Evolutionary conservation across 2,329 filamentous ascomycete species (phyloP), one percentile per base, ranked within the genome.

Genomic region (Diaporthe longicolla): DNA sequence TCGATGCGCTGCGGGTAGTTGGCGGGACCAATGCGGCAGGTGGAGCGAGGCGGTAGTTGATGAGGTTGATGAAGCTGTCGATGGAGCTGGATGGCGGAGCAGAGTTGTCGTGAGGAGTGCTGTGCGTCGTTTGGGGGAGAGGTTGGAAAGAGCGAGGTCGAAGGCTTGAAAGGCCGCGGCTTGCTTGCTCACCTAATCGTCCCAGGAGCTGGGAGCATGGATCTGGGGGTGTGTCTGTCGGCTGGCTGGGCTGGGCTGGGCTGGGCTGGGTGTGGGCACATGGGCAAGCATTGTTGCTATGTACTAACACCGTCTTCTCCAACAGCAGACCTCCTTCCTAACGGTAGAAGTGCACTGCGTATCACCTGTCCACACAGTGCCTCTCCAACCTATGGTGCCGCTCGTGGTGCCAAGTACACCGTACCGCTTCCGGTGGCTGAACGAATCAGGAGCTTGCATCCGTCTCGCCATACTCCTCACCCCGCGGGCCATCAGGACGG

Each of bases 111-210:
- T 45, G 50, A 54, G 40, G 50, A 57, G 63, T 26, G 65, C 45
- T 35, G 70, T 74, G 70, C 37, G 45, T 63, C 63, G 68, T 55
- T 58, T 57, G 48, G 52, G 70, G 50, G 50, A 48, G 50, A 65
- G 37, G 45, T 37, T 71, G 50, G 61, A 61, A 54, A 71, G 54
- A 63, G 48, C n/a, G 48, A 73, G 59, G 55, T 55, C 40, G 65
- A 58, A 63, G 48, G 71, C 69, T 68, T 54, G 45, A 35, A 24
- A 21, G 48, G 32, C 63, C 48, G 45, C 63, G 17, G 63, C 48
- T 50, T 68, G 63, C 61, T 35, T 68, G 63, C 63, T 68, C 63
- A 66, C 63, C 63, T 66, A 66, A 66, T 66, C 63, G 45, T 52
- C 45, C 29, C 21, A 50, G 43, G 61, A 50, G 29, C 45, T 32